phyloP scores from a whole-genome alignment of 73 alveolate species.

The Tetrahymena borealis region DNA sequence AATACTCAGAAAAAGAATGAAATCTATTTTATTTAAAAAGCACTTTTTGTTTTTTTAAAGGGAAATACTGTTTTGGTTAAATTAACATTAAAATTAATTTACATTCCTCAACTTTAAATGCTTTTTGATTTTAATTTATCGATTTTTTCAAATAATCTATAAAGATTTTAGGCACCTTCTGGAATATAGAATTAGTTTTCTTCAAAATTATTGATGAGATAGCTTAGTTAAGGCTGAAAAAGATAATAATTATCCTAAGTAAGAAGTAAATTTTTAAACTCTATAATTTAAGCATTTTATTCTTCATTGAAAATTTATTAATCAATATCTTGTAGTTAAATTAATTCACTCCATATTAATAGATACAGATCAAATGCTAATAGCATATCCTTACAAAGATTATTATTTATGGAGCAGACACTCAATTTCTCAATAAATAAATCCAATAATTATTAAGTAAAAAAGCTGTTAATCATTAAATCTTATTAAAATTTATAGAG shows the following conservation, averaged over 20 bases:
- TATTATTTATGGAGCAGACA: neutral
- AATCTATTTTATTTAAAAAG: no score
- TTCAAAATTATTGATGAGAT: neutral
- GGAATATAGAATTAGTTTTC: neutral
- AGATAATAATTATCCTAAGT: neutral
- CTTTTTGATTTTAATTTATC: neutral
- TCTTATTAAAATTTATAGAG: neutral
- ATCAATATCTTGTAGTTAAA: neutral
- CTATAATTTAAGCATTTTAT: neutral
- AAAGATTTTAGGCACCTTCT: neutral
- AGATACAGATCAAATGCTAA: neutral
- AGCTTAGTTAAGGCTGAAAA: neutral
- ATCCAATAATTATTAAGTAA: neutral
- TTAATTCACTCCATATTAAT: neutral
- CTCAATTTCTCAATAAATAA: neutral
- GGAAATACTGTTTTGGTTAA: no score
- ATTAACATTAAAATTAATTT: no score
- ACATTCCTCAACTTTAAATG: neutral
- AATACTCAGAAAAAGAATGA: no score
- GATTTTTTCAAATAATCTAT: neutral
- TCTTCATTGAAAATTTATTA: neutral
- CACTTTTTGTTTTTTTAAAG: no score
- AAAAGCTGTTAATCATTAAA: neutral
- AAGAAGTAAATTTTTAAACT: neutral
- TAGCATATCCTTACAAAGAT: neutral